Base-by-base conservation (phyloP, 2,329 filamentous ascomycete species). In the Hypocrella siamensis region DNA sequence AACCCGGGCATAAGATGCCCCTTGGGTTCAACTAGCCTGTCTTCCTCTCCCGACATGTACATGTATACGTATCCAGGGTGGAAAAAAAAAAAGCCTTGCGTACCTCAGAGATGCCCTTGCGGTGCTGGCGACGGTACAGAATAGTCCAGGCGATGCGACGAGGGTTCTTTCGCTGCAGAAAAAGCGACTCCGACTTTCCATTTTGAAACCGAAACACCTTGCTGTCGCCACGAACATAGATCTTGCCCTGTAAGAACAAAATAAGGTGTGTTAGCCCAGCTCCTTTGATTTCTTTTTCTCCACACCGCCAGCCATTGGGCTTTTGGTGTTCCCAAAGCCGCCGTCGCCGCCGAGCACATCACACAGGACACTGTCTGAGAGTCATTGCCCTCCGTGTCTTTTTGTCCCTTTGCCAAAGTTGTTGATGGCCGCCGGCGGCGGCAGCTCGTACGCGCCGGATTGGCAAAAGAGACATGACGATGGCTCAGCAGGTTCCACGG, bases 181-280 rank as follows among this genome's bases (percentile, higher is more conserved):
- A 98, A 50, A 98, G 83, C 49, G 85, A 93, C 72, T 98, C 90
- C 67, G 84, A 88, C 74, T 98, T 98, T 73, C 90, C 85, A 70
- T 93, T 94, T 70, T 93, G 85, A 82, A 98, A 98, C 61, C 90
- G 86, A 82, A 98, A 98, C 75, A 96, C 78, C 76, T 96, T 98
- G 85, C 82, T 93, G 76, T 98, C 90, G 61, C 88, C 86, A 67
- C 90, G 85, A 75, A 98, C 72, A 73, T 88, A 98, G 71, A 98
- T 81, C 75, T 96, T 96, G 73, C 90, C 90, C 90, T 96, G 3
- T 14, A 12, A 8, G 21, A 12, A 7, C 21, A 12, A 22, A 12
- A 12, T 22, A 8, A 22, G 21, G 8, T 8, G 21, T 22, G 8
- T 22, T 7, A 22, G 12, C 21, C 12, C 8, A 12, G 8, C 8